phyloP scores from a whole-genome alignment of 768 basidiomycete genomes.

The Mycena pura region DNA sequence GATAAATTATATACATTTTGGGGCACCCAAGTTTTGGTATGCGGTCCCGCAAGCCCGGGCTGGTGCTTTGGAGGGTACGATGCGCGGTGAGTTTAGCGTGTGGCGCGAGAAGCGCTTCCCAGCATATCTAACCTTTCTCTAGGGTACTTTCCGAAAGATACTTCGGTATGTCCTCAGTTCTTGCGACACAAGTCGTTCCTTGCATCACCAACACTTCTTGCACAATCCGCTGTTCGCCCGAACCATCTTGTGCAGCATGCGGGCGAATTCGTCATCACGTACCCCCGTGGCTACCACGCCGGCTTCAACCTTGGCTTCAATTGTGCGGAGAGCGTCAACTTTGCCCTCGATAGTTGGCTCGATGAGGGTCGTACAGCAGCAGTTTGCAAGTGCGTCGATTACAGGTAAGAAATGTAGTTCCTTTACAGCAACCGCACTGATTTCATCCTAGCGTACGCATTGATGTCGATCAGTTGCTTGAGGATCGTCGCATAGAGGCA shows the following conservation, averaged over 20 bases:
- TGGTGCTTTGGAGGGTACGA: conserved; percentile 81
- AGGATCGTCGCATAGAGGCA: conserved; percentile 63
- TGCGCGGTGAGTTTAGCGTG: conserved; percentile 85
- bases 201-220: conserved; percentile 84
- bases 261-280: conserved; percentile 90
- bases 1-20: conserved; percentile 99
- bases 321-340: conserved; percentile 97
- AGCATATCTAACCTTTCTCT: background rate
- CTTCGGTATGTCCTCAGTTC: conserved; percentile 87
- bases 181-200: conserved; percentile 96
- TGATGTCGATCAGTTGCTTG: conserved; percentile 86
- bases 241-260: conserved; percentile 91
- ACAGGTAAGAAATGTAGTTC: conserved; percentile 58
- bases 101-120: too few relatives aligned
- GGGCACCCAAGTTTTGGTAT: conserved; percentile 98
- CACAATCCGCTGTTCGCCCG: conserved; percentile 79
- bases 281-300: conserved; percentile 93
- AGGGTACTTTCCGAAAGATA: conserved; percentile 93
- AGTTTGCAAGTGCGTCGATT: conserved; percentile 73
- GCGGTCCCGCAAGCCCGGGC: conserved; percentile 90
- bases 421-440: background rate
- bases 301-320: conserved; percentile 97
- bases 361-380: conserved; percentile 85
- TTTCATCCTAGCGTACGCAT: conserved; percentile 83
- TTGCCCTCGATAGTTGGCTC: conserved; percentile 93